Conservation (phyloP, 805 yeast species). For the Myxozyma monticola region DNA sequence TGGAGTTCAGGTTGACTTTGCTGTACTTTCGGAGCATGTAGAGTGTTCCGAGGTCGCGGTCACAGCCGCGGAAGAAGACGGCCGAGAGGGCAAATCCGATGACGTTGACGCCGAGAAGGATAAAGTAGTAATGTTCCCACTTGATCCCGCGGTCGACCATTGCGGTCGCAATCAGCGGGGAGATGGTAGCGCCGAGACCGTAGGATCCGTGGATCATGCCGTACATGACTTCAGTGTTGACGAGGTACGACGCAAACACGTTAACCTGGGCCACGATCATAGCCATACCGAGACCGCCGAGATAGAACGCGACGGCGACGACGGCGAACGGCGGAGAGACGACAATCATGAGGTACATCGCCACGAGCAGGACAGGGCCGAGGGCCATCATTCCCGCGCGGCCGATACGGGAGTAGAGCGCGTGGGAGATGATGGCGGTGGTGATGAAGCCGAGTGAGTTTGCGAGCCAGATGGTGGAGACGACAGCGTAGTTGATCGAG, state of each 20-base stretch:
- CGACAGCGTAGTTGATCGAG: conserved; percentile 51
- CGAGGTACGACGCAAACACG: conserved; percentile 50
- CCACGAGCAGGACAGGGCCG: conserved; percentile 43
- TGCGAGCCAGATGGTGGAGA: conserved; percentile 58
- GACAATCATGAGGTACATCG: conserved; percentile 49
- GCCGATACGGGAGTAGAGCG: conserved; percentile 46
- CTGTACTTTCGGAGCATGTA: conserved; percentile 13
- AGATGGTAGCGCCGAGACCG: conserved; percentile 69
- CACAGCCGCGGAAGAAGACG: conserved; percentile 44
- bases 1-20: conserved; percentile 1
- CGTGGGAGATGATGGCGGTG: conserved; percentile 50
- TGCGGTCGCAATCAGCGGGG: conserved; percentile 64
- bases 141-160: conserved; percentile 50
- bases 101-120: conserved; percentile 47
- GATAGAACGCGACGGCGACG: conserved; percentile 51
- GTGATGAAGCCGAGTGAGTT: conserved; percentile 57
- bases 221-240: conserved; percentile 56
- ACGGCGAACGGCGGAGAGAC: conserved; percentile 53
- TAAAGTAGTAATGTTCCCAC: conserved; percentile 58
- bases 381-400: conserved; percentile 43
- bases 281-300: conserved; percentile 62
- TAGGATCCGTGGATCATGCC: conserved; percentile 68
- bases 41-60: conserved; percentile 21
- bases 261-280: conserved; percentile 52
- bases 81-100: conserved; percentile 40